Evolutionary conservation across 106 monocot species (phyloP).

Genomic region (Platanthera guangdongensis): DNA sequence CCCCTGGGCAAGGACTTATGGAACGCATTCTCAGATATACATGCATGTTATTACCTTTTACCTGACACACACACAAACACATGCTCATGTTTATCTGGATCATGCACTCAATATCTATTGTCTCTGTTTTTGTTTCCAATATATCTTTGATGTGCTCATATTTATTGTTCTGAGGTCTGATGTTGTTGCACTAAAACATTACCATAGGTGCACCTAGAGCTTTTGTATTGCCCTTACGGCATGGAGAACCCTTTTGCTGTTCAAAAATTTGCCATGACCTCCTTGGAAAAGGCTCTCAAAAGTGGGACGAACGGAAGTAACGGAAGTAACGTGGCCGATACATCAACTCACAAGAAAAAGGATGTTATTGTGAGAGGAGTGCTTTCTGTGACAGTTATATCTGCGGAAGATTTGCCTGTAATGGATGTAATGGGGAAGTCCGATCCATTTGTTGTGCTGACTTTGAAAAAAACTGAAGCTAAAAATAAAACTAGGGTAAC

Average conservation of each 20-base stretch:
- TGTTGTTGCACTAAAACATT: conserved; percentile 8
- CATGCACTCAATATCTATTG: background rate
- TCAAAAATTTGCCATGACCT: conserved; percentile 56
- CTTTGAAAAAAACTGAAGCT: conserved; percentile 74
- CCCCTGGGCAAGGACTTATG: too few relatives aligned
- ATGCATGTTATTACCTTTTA: background rate
- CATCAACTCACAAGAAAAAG: conserved; percentile 39
- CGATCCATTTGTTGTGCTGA: conserved; percentile 80
- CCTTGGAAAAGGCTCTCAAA: conserved; percentile 78
- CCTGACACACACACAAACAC: too few relatives aligned
- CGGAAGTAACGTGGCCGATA: conserved; percentile 25
- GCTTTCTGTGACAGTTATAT: conserved; percentile 83
- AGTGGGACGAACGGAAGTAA: conserved; percentile 36
- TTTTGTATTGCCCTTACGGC: conserved; percentile 74
- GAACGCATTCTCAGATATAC: too few relatives aligned
- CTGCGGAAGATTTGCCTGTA: conserved; percentile 80
- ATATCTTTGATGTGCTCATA: background rate
- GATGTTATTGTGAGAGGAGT: conserved; percentile 95
- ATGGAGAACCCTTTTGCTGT: conserved; percentile 63
- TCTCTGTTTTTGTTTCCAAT: conserved; percentile 2
- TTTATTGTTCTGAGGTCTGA: background rate
- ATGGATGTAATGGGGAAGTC: conserved; percentile 93
- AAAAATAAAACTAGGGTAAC: conserved; percentile 90
- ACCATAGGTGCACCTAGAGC: conserved; percentile 82
- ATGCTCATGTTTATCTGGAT: too few relatives aligned